Conservation (phyloP, 352 stramenopile species). For the Phytophthora hibernalis region DNA sequence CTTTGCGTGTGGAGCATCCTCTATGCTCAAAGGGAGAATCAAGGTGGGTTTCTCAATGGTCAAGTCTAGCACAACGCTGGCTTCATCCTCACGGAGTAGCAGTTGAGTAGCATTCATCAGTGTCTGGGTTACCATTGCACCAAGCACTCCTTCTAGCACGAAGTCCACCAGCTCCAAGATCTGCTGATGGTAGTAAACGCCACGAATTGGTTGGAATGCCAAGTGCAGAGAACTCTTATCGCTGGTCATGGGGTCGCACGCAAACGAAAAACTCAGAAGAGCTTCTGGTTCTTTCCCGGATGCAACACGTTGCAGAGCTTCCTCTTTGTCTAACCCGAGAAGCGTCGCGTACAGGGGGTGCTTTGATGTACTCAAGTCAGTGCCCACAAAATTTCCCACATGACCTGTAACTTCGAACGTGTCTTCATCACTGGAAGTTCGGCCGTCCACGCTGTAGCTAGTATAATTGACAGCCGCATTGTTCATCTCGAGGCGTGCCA, state of each 20-base stretch:
- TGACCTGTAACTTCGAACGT: constrained; percentile 47
- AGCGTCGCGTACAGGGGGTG: constrained; percentile 71
- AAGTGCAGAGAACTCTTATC: constrained; percentile 60
- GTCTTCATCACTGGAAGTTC: constrained; percentile 21
- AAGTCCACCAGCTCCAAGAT: constrained; percentile 85
- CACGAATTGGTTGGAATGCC: constrained; percentile 67
- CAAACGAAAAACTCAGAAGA: constrained; percentile 39
- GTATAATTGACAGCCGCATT: constrained; percentile 60
- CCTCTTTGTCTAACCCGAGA: constrained; percentile 62
- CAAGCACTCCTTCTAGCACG: constrained; percentile 82
- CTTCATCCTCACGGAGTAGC: constrained; percentile 69
- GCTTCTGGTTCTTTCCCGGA: constrained; percentile 19
- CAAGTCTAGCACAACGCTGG: constrained; percentile 61
- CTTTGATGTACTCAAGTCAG: constrained; percentile 77
- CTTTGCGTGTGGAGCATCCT: constrained; percentile 62
- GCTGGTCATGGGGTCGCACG: constrained; percentile 19
- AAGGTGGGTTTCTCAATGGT: constrained; percentile 66
- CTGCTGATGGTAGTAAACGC: constrained; percentile 90
- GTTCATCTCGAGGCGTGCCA: constrained; percentile 68
- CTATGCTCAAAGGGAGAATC: constrained; percentile 67
- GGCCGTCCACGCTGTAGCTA: constrained; percentile 26
- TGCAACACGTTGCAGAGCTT: constrained; percentile 16
- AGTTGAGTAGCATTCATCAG: constrained; percentile 76
- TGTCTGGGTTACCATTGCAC: constrained; percentile 74
- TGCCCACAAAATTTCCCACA: constrained; percentile 78